These are phyloP conservation scores for Metschnikowia gelsemii DNA, from an alignment of 805 yeast species.

Conservation along the genomic window DNA sequence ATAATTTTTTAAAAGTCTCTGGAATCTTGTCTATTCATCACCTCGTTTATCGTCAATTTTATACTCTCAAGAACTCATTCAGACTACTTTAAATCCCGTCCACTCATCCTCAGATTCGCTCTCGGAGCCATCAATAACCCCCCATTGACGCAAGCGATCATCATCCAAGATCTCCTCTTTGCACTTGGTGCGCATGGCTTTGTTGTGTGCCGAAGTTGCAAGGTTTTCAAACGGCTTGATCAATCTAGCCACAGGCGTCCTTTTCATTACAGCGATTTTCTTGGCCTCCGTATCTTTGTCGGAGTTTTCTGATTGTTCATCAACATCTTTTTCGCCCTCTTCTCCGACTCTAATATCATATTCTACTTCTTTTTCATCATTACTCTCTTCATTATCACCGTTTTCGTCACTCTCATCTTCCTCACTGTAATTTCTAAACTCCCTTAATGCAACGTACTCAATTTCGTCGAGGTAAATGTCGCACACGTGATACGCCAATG, in stretches of 20 bases:
- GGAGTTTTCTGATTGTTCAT: constrained; percentile 20
- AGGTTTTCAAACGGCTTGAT: constrained; percentile 62
- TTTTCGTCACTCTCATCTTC: constrained; percentile 40
- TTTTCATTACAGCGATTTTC: constrained; percentile 34
- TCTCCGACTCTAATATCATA: not conserved
- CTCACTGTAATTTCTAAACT: constrained; percentile 38
- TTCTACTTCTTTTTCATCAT: constrained; percentile 7
- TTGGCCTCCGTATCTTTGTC: constrained; percentile 21
- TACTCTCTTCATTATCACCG: constrained; percentile 30
- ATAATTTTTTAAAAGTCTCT: not conserved
- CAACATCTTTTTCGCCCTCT: constrained; percentile 2
- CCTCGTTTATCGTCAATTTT: not conserved
- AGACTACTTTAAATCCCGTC: constrained; percentile 19
- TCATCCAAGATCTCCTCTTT: constrained; percentile 67
- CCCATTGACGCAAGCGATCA: constrained; percentile 64
- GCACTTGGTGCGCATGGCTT: constrained; percentile 64
- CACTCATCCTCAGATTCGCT: constrained; percentile 27
- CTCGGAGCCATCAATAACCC: constrained; percentile 38
- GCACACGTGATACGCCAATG: constrained; percentile 78
- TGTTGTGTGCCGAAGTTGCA: constrained; percentile 48
- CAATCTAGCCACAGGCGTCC: constrained; percentile 54
- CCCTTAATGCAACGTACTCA: constrained; percentile 59
- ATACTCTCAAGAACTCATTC: not conserved
- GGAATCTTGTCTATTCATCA: not conserved
- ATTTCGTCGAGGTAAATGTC: constrained; percentile 86